A percentile compares a stretch with the other conserved stretches of the same genome.
Evolutionary conservation across 441 rosid genomes (phyloP).

Genomic region (Populus tomentosa): DNA sequence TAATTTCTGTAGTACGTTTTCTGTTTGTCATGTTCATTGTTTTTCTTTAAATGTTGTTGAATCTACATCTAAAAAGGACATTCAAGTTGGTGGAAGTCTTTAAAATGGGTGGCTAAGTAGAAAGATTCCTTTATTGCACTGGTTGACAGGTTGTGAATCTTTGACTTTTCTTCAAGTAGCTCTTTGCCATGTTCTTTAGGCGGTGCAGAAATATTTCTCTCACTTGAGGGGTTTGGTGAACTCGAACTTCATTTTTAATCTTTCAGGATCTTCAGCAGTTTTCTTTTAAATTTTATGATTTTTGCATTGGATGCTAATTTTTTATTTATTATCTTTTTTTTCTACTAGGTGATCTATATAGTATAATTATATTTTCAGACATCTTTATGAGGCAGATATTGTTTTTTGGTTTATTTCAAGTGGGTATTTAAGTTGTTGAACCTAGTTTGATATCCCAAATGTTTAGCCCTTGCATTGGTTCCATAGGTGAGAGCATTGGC

Average conservation of each 20-base stretch:
- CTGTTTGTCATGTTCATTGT: conserved; percentile 4
- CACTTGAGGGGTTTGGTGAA: neutral
- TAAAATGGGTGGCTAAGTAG: neutral
- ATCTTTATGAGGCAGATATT: neutral
- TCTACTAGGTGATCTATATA: neutral
- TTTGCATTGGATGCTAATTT: neutral
- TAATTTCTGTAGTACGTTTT: neutral
- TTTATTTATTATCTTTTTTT: neutral
- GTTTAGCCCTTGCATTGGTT: neutral
- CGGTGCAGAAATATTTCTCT: neutral
- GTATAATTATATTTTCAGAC: neutral
- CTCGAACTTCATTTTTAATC: neutral
- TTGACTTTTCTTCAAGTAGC: conserved; percentile 13
- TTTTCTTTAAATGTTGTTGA: conserved; percentile 2
- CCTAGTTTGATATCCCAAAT: neutral
- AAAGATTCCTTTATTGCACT: neutral
- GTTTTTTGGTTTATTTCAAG: neutral
- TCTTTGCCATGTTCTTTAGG: neutral
- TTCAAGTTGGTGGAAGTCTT: conserved; percentile 11
- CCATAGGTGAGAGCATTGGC: conserved; percentile 4
- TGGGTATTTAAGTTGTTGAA: conserved; percentile 6
- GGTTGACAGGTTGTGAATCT: conserved; percentile 21
- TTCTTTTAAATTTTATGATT: neutral
- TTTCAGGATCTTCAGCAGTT: neutral
- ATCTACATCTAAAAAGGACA: conserved; percentile 15